Evolutionary conservation across 139 green algal species (phyloP).

Genomic region (Closterium sp.): DNA sequence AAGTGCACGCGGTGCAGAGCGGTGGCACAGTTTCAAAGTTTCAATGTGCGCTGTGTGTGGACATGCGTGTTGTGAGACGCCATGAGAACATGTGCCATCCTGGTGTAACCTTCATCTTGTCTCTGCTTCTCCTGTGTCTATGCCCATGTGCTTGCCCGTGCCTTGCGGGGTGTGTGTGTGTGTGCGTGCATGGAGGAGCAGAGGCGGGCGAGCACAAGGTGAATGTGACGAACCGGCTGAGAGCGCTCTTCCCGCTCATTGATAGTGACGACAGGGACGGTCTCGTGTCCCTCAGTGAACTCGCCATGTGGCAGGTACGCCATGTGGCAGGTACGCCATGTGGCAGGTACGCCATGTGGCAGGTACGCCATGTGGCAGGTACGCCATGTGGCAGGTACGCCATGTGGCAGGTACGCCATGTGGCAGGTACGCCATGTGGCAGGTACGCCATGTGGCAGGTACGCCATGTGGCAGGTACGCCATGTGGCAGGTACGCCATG

Average conservation of each 20-base stretch:
- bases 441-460: too few relatives aligned
- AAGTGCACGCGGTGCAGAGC: background rate
- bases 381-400: background rate
- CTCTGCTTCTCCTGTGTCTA: background rate
- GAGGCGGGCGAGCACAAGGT: background rate
- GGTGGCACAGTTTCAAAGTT: background rate
- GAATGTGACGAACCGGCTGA: slow-evolving; percentile 25
- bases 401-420: too few relatives aligned
- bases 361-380: too few relatives aligned
- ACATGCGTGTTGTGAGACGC: background rate
- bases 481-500: slow-evolving; percentile 1
- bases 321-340: too few relatives aligned
- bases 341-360: too few relatives aligned
- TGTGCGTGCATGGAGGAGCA: background rate
- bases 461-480: too few relatives aligned
- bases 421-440: too few relatives aligned
- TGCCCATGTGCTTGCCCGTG: background rate
- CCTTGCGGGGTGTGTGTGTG: background rate
- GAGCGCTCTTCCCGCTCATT: slow-evolving; percentile 27
- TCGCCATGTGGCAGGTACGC: slow-evolving; percentile 8
- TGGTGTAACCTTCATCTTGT: background rate
- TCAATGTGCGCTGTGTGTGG: background rate
- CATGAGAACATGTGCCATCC: background rate
- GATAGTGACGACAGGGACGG: slow-evolving; percentile 5
- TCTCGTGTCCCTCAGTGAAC: slow-evolving; percentile 16